Evolutionary conservation across 2,329 filamentous ascomycete species (phyloP).

Genomic region (Cadophora luteo-olivacea): DNA sequence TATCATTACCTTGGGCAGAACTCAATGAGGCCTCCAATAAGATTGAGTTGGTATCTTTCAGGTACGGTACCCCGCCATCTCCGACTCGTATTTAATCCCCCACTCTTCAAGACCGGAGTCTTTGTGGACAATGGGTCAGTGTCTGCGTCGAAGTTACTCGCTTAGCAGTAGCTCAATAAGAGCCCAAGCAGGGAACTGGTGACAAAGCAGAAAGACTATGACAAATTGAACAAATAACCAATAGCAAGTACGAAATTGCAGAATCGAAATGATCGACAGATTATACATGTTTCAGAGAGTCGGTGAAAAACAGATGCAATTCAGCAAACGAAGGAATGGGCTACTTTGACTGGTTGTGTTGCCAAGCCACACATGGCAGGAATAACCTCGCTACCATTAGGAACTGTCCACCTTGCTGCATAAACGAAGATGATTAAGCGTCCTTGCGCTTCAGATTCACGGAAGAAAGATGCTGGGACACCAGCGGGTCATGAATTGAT

Average conservation of each 20-base stretch:
- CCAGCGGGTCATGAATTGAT: not conserved
- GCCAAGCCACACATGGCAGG: not conserved
- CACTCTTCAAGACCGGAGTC: not conserved
- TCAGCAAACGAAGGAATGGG: not conserved
- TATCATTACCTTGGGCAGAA: not conserved
- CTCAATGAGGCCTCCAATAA: not conserved
- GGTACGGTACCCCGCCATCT: not conserved
- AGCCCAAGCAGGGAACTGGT: not conserved
- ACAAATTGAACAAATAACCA: not conserved
- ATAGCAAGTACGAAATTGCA: not conserved
- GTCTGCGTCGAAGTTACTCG: not conserved
- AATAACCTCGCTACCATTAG: not conserved
- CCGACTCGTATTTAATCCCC: not conserved
- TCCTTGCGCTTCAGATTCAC: not conserved
- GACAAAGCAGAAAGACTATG: not conserved
- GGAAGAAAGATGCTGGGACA: too few species aligned
- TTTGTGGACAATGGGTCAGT: not conserved
- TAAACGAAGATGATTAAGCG: slow-evolving; percentile 17
- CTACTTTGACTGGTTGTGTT: not conserved
- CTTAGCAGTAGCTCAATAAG: not conserved
- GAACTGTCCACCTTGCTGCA: not conserved
- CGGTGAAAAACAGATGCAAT: not conserved
- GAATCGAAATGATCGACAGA: not conserved
- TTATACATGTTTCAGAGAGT: not conserved
- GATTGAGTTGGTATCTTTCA: not conserved